A percentile compares a stretch with the other conserved stretches of the same genome.
phyloP scores from a whole-genome alignment of 1,139 yeast species.

The Zygoascus hellenicus region DNA sequence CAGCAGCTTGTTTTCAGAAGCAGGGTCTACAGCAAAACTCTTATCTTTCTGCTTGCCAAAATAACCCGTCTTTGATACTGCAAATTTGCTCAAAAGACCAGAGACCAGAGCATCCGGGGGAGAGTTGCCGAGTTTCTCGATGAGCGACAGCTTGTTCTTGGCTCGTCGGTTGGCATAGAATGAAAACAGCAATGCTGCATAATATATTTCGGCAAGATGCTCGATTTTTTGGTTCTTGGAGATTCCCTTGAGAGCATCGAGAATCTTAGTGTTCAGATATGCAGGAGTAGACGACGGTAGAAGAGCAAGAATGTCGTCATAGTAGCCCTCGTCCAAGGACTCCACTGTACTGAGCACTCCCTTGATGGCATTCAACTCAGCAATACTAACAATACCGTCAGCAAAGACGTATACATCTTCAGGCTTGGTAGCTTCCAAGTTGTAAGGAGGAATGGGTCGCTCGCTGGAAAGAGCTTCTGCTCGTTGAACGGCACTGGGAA shows the following conservation, averaged over 20 bases:
- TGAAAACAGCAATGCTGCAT: slow-evolving; percentile 73
- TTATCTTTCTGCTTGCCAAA: slow-evolving; percentile 63
- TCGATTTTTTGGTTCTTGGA: slow-evolving; percentile 44
- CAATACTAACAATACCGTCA: slow-evolving; percentile 58
- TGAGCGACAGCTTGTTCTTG: slow-evolving; percentile 52
- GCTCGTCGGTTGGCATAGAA: slow-evolving; percentile 68
- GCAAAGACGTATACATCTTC: slow-evolving; percentile 73
- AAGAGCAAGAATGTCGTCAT: slow-evolving; percentile 21
- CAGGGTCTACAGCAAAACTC: slow-evolving; percentile 75
- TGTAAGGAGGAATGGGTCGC: slow-evolving; percentile 78
- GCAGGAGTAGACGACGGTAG: slow-evolving; percentile 58
- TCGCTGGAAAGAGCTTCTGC: slow-evolving; percentile 51
- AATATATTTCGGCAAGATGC: slow-evolving; percentile 66
- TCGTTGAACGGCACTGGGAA: slow-evolving; percentile 64
- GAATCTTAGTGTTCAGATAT: slow-evolving; percentile 45
- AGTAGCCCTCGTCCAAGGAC: background rate
- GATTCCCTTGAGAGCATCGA: slow-evolving; percentile 25
- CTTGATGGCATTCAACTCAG: slow-evolving; percentile 60
- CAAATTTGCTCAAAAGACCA: slow-evolving; percentile 63
- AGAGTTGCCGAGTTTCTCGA: slow-evolving; percentile 54
- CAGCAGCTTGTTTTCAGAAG: slow-evolving; percentile 75
- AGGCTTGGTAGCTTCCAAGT: slow-evolving; percentile 69
- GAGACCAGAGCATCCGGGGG: slow-evolving; percentile 73
- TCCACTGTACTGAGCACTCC: slow-evolving; percentile 38
- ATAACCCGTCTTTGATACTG: slow-evolving; percentile 57